Evolutionary conservation across 1,139 yeast genomes (phyloP), one percentile per base, ranked within the genome.

Genomic region (Blastobotrys proliferans): DNA sequence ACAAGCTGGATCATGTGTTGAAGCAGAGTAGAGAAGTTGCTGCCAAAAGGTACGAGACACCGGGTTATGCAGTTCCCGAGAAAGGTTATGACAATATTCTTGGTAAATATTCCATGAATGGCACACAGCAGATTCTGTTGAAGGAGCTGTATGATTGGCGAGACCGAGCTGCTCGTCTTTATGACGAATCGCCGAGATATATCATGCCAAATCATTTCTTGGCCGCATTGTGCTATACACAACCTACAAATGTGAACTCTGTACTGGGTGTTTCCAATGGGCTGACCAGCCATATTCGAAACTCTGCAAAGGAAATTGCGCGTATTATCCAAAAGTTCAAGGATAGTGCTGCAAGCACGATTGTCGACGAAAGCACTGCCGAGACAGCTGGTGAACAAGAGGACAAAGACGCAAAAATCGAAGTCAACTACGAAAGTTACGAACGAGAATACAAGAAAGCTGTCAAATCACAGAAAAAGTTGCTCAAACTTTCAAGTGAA

Each of bases 131-230:
- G 41, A 75, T 75, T 0, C 62, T 86, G 11, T 72, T 87, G 11
- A 77, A 73, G 47, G 77, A 69, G 1, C 66, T 94, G 20, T 86
- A 76, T 55, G 72, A 76, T 31, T 92, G 97, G 97, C 76, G 98
- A 60, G 97, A 94, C 58, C 46, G 54, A 1, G 57, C 74, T 29
- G 97, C 97, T 1, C 73, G 94, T 48, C 56, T 68, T 35, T 73
- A 76, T 38, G 99, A 94, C 59, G 99, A 94, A 62, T 84, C 95
- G 1, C 79, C 83, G 1, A 70, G 95, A 50, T 92, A 69, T 55
- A 69, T 92, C 6, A 82, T 90, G 92, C 79, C 95, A 3, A 88
- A 87, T 58, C 94, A 83, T 55, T 63, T 83, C 8, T 61, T 92
- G 40, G 81, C 83, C 0, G 73, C 82, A 1, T 64, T 92, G 41